Base-by-base conservation (phyloP, 331 rosid genomes). In the Telfairia occidentalis region DNA sequence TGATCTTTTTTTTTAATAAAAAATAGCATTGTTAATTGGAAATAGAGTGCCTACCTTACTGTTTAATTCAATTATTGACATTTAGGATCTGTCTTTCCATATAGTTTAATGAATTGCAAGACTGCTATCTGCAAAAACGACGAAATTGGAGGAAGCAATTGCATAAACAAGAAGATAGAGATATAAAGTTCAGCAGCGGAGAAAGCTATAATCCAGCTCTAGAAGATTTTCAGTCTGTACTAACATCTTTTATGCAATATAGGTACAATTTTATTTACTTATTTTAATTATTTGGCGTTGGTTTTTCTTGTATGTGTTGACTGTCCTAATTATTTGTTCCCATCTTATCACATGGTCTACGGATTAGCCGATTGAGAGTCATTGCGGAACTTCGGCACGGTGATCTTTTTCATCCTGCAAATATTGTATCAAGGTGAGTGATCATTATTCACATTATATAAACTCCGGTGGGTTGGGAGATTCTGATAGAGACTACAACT, bases 311-410 rank as follows among this genome's bases (percentile, higher is more conserved):
- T 23, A 52, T 19, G 73, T 66, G 52, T 66, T 40, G 29, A 23
- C 52, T 66, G 63, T 0, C 18, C 11, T 21, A 24, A 21, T 28
- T 60, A 30, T 40, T 38, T 65, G 37, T 30, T 42, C 11, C 43
- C 26, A 26, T 71, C 21, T 43, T 71, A 24, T 30, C 28, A 28
- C 43, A 45, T 29, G 76, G 59, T 7, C 24, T 28, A 71, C 75
- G 71, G 30, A 75, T 55, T 43, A 84, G 87, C 74, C 87, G 81
- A 78, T 18, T 84, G 75, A 84, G 84, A 42, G 84, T 78, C 66
- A 76, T 84, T 75, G 78, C 87, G 9, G 87, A 84, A 78, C 74
- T 76, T 58, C 79, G 81, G 29, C 87, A 81, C 4, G 87, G 85
- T 46, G 87, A 84, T 76, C 63, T 84, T 30, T 81, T 84, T 55